phyloP scores from a whole-genome alignment of 495 filamentous ascomycete species.

The Talaromyces stipitatus region DNA sequence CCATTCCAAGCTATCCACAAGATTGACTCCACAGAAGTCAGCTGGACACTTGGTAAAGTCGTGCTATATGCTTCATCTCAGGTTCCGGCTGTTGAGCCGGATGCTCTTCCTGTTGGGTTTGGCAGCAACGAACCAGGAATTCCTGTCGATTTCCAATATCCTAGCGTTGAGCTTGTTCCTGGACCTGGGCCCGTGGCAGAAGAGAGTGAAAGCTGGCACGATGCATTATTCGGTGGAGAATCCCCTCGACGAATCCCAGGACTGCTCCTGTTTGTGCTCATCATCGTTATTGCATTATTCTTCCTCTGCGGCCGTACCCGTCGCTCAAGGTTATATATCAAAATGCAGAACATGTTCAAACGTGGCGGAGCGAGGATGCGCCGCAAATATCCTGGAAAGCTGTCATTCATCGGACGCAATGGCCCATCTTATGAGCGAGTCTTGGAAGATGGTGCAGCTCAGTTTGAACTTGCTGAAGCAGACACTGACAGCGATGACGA shows the following conservation, averaged over 20 bases:
- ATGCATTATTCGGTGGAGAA: slow-evolving; percentile 54
- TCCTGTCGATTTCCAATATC: slow-evolving; percentile 76
- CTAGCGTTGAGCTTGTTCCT: slow-evolving; percentile 51
- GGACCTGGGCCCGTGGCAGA: slow-evolving; percentile 14
- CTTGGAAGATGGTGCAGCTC: slow-evolving; percentile 63
- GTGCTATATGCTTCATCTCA: slow-evolving; percentile 93
- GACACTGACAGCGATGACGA: slow-evolving; percentile 52
- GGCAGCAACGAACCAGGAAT: slow-evolving; percentile 67
- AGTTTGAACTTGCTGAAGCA: slow-evolving; percentile 63
- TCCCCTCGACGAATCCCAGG: slow-evolving; percentile 62
- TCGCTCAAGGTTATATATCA: slow-evolving; percentile 55
- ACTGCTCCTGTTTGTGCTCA: slow-evolving; percentile 64
- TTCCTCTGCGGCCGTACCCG: slow-evolving; percentile 66
- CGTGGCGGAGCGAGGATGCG: slow-evolving; percentile 45
- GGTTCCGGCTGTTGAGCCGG: slow-evolving; percentile 53
- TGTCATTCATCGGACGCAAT: slow-evolving; percentile 46
- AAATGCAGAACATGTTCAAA: slow-evolving; percentile 41
- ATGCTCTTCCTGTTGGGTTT: slow-evolving; percentile 76
- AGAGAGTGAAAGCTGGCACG: slow-evolving; percentile 65
- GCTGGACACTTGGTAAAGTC: slow-evolving; percentile 97
- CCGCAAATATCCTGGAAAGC: slow-evolving; percentile 43
- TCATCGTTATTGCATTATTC: slow-evolving; percentile 59
- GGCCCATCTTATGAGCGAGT: slow-evolving; percentile 76
- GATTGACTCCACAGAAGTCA: slow-evolving; percentile 88
- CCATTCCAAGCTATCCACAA: slow-evolving; percentile 92